These are phyloP conservation scores for Pestalotiopsis sp. DNA, from an alignment of 2,329 filamentous ascomycete genomes.

Conservation along the genomic window DNA sequence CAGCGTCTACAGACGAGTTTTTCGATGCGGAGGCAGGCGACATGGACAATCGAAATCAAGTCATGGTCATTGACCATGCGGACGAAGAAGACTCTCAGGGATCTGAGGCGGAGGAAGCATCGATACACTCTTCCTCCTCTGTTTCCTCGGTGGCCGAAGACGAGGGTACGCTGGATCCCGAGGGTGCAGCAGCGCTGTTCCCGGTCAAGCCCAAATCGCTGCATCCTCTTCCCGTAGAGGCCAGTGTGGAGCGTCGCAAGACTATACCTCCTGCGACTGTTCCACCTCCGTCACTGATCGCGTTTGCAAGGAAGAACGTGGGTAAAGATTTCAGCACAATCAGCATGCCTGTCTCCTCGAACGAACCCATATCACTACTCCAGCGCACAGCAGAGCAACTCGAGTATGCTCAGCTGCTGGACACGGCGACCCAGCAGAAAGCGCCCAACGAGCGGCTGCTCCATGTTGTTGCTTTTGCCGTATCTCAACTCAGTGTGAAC, in stretches of 20 bases:
- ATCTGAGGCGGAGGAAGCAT: conserved; percentile 59
- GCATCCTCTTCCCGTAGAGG: conserved; percentile 73
- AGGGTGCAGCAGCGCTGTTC: conserved; percentile 71
- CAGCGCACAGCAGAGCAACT: conserved; percentile 89
- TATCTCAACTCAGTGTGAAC: conserved; percentile 81
- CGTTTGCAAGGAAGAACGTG: conserved; percentile 94
- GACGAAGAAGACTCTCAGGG: conserved; percentile 68
- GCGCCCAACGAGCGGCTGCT: conserved; percentile 72
- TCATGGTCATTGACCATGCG: conserved; percentile 73
- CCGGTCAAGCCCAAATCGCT: conserved; percentile 77
- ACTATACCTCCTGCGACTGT: conserved; percentile 76
- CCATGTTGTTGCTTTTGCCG: conserved; percentile 86
- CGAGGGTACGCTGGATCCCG: conserved; percentile 53
- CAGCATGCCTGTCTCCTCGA: conserved; percentile 95
- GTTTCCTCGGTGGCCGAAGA: conserved; percentile 62
- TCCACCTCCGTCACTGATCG: conserved; percentile 86
- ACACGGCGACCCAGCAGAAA: conserved; percentile 68
- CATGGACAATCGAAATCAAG: conserved; percentile 56
- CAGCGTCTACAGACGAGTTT: conserved; percentile 81
- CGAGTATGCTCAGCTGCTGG: conserved; percentile 86
- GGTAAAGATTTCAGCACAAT: conserved; percentile 97
- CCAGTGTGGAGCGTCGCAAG: conserved; percentile 65
- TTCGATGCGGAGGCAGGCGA: conserved; percentile 84
- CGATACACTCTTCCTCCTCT: conserved; percentile 58
- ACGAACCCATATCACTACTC: conserved; percentile 86